Evolutionary conservation across 495 filamentous ascomycete genomes (phyloP).

Genomic region (Aspergillus panamensis): DNA sequence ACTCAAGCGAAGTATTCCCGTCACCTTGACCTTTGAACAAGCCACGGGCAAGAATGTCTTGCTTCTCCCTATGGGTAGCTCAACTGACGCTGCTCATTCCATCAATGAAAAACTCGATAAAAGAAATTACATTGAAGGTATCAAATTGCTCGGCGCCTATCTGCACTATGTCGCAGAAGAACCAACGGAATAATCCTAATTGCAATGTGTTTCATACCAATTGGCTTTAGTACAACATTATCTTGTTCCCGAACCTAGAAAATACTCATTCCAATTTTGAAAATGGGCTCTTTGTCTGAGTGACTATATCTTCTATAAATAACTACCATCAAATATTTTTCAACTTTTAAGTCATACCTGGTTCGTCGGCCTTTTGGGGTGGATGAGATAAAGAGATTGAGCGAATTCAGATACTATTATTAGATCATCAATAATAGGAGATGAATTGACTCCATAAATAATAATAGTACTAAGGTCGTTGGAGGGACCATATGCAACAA

Average conservation of each 20-base stretch:
- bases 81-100: conserved; percentile 92
- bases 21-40: conserved; percentile 96
- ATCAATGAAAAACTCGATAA: conserved; percentile 98
- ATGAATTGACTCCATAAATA: too few relatives aligned
- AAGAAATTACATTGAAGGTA: conserved; percentile 98
- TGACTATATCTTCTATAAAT: too few relatives aligned
- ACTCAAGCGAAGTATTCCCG: conserved; percentile 67
- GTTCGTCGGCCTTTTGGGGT: too few relatives aligned
- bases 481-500: background rate
- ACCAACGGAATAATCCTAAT: conserved; percentile 37
- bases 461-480: too few relatives aligned
- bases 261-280: background rate
- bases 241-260: background rate
- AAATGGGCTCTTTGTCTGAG: too few relatives aligned
- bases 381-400: too few relatives aligned
- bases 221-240: background rate
- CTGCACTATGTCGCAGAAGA: conserved; percentile 96
- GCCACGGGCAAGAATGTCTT: conserved; percentile 98
- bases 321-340: too few relatives aligned
- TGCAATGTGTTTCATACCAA: background rate
- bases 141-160: conserved; percentile 90
- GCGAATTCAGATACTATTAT: too few relatives aligned
- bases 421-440: too few relatives aligned
- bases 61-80: conserved; percentile 92
- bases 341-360: too few relatives aligned